Evolutionary conservation across 2,329 filamentous ascomycete species (phyloP), one percentile per base, ranked within the genome.

Genomic region (Pseudomassariella vexata): DNA sequence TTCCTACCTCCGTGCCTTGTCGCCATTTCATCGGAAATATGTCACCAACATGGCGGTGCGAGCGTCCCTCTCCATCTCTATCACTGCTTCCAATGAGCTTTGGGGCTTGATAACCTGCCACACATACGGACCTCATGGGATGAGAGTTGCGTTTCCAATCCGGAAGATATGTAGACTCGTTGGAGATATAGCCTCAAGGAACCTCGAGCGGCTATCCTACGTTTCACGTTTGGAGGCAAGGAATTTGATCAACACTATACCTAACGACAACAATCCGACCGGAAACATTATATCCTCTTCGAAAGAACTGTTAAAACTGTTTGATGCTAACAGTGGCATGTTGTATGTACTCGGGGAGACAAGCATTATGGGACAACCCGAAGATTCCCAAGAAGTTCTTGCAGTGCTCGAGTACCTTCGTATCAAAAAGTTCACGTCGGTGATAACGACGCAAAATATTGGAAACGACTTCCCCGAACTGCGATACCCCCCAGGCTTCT

Each of bases 41-140:
- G 66, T 95, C 3, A 73, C 65, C 5, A 87, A 95, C 50, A 95
- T 95, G 88, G 81, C 79, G 6, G 86, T 94, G 1, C 78, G 87
- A n/a, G 86, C 86, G 0, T 94, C 86, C 42, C 94, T 95, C 87
- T 94, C 87, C 1, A 88, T 95, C 38, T 94, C 86, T 2, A 85
- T 94, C 49, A 92, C 87, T 42, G 85, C 85, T 0, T 92, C 94
- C 46, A 70, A 75, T 44, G 83, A 94, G 46, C 62, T 95, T 0
- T 95, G 88, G 88, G 88, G 88, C 0, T 62, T 95, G 17, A 87
- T 95, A 22, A 79, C 86, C 2, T 94, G 87, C 39, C 88, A 95
- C 51, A 76, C 82, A 0, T 94, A 94, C 46, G 87, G 84, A 0
- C 37, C 57, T 2, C 73, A 71, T 25, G 87, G 86, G 5, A 94